Conservation (phyloP, 139 green algal genomes). For the Chlorella sp. region DNA sequence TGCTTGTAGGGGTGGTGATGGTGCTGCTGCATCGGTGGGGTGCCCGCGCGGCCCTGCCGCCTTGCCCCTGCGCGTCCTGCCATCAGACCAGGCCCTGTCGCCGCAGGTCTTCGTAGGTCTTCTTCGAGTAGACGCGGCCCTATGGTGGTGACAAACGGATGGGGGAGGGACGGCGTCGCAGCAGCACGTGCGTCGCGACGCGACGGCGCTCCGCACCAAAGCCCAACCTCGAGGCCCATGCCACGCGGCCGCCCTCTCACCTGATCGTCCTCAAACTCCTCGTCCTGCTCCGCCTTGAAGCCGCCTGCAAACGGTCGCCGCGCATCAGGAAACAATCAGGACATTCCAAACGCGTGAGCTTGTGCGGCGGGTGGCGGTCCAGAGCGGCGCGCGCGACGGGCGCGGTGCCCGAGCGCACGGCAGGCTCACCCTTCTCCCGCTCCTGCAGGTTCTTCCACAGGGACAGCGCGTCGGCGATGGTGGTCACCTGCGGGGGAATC, state of each 20-base stretch:
- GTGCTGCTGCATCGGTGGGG: no score
- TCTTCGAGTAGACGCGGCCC: conserved; percentile 92
- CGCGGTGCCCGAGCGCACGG: not conserved
- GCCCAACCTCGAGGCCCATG: not conserved
- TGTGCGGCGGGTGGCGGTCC: no score
- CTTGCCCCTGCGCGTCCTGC: no score
- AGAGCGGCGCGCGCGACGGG: not conserved
- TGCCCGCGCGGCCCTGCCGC: no score
- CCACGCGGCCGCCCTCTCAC: not conserved
- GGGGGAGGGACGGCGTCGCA: no score
- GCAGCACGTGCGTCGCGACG: no score
- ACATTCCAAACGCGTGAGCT: not conserved
- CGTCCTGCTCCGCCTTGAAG: conserved; percentile 57
- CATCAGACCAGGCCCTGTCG: conserved; percentile 85
- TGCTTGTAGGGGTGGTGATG: no score
- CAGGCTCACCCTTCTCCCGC: conserved; percentile 25
- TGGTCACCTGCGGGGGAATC: no score
- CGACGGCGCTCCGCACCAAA: no score
- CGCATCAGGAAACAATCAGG: not conserved
- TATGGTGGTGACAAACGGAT: not conserved
- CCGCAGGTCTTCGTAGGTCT: conserved; percentile 87
- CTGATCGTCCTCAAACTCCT: conserved; percentile 86
- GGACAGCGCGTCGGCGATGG: conserved; percentile 85
- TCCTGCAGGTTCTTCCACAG: conserved; percentile 85
- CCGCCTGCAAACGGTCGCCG: not conserved